Conservation (phyloP, 2,329 filamentous ascomycete species). For the Ophiostoma sp. region DNA sequence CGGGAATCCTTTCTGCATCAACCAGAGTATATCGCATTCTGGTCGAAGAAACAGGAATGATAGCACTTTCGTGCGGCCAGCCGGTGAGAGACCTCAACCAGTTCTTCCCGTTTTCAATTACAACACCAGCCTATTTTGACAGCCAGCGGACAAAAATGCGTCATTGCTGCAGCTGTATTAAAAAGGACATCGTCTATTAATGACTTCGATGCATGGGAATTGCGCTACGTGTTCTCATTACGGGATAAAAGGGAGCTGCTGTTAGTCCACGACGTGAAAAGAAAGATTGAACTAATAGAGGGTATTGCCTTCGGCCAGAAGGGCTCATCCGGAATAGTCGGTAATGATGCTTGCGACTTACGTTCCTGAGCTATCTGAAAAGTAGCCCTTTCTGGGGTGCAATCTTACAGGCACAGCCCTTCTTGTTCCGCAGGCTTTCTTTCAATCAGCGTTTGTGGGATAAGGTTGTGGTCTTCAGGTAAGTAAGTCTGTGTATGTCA, state of each 20-base stretch:
- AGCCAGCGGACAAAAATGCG: not conserved
- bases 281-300: too few relatives aligned
- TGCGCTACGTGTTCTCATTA: not conserved
- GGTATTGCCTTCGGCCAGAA: not conserved
- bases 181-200: not conserved
- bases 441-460: not conserved
- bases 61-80: not conserved
- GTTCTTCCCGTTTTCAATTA: not conserved
- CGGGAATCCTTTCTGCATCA: not conserved
- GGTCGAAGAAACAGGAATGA: not conserved
- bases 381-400: not conserved
- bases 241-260: not conserved
- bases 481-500: too few relatives aligned
- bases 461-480: not conserved
- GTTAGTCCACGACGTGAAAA: not conserved
- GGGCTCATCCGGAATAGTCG: not conserved
- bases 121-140: not conserved
- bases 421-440: not conserved
- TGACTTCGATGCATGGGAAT: not conserved
- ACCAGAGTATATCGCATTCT: not conserved
- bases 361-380: not conserved
- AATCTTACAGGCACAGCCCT: not conserved
- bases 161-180: not conserved
- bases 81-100: not conserved
- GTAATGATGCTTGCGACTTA: not conserved